Evolutionary conservation across 1,139 yeast species (phyloP), one percentile per base, ranked within the genome.

Genomic region (Blastobotrys proliferans): DNA sequence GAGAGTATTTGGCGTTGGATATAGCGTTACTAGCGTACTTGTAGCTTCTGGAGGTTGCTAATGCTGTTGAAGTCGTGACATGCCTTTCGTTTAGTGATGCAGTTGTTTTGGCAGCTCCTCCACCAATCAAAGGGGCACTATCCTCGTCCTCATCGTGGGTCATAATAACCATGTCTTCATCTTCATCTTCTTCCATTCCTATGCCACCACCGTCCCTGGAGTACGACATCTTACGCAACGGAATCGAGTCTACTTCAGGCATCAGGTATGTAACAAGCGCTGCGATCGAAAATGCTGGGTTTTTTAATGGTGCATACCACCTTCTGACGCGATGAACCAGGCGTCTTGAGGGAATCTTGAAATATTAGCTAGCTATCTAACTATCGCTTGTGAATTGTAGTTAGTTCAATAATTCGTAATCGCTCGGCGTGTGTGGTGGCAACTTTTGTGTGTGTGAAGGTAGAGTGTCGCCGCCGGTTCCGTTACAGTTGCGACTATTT

Each of bases 1-100:
- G 87, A 56, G 87, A 85, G 66, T 94, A 94, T 64, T 90, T 92
- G 22, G 98, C 97, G 63, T 94, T 94, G 36, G 95, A 86, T 9
- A 94, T 76, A 16, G 94, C 86, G 60, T 92, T 92, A 13, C 88
- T 68, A 2, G 95, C 82, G 58, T 72, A 84, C 18, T 40, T 38
- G 49, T 62, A 27, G 27, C 49, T 41, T 40, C 49, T 46, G 14
- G 42, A 32, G 6, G 44, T 20, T 4, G 51, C 34, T 25, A 48
- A 41, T 3, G 48, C 44, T 13, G 43, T 45, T 6, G 38, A 40
- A 17, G 43, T 35, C 13, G 49, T 40, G 13, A 49, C 46, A 13
- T 20, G 17, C 16, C 52, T 38, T 30, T 50, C 51, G 6, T 17
- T 14, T 22, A 8, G 26, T 14, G 22, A 8, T 24, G 11, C 33